Conservation (phyloP, 2,329 filamentous ascomycete species). For the Penicillium sp. region DNA sequence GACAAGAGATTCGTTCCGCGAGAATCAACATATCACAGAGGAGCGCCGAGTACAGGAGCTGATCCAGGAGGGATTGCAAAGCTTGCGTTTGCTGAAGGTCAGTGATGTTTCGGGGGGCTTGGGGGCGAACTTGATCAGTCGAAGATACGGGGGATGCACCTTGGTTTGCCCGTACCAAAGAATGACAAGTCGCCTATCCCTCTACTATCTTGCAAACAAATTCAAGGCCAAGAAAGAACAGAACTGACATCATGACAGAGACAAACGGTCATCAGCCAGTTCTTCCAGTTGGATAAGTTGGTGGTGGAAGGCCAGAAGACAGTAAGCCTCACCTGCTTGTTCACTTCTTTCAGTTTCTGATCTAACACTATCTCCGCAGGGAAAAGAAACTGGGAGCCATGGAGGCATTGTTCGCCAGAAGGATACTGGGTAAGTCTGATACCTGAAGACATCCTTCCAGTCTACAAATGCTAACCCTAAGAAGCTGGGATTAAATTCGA, state of each 20-base stretch:
- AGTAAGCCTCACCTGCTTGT: conserved; percentile 47
- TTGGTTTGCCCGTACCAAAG: background rate
- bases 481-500: conserved; percentile 31
- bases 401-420: conserved; percentile 71
- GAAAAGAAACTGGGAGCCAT: conserved; percentile 56
- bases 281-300: conserved; percentile 85
- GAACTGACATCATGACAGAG: conserved; percentile 59
- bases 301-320: conserved; percentile 86
- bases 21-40: conserved; percentile 70
- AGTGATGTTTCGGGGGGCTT: conserved; percentile 26
- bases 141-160: background rate
- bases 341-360: background rate
- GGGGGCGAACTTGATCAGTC: background rate
- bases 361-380: conserved; percentile 20
- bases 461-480: conserved; percentile 4
- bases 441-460: background rate
- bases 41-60: conserved; percentile 77
- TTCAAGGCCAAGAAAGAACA: background rate
- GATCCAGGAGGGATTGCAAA: conserved; percentile 80
- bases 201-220: background rate
- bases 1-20: conserved; percentile 85
- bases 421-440: conserved; percentile 62
- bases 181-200: background rate
- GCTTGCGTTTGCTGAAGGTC: conserved; percentile 89
- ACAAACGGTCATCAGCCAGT: conserved; percentile 91